phyloP scores from a whole-genome alignment of 2,329 filamentous ascomycete genomes.

The Drechmeria coniospora region DNA sequence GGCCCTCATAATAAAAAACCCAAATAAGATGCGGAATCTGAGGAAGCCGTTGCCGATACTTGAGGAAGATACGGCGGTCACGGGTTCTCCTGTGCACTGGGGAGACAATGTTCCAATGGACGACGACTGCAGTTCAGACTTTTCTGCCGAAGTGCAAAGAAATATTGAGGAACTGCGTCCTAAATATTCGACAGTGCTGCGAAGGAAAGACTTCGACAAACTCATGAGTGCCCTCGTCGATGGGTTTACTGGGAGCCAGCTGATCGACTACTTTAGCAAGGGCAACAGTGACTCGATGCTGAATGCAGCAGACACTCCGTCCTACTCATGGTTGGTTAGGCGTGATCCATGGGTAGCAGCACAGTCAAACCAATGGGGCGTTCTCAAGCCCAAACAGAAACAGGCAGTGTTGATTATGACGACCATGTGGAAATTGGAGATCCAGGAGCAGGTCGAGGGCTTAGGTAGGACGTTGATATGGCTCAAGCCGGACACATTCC shows the following conservation, averaged over 20 bases:
- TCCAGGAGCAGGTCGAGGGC: conserved; percentile 26
- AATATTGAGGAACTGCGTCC: conserved; percentile 36
- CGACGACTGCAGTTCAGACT: conserved; percentile 10
- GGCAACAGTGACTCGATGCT: conserved; percentile 1
- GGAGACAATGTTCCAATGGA: conserved; percentile 14
- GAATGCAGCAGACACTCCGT: conserved; percentile 1
- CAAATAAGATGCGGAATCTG: conserved; percentile 13
- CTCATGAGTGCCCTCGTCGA: conserved; percentile 21
- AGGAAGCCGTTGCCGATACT: conserved; percentile 7
- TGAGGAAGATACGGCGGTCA: conserved; percentile 6
- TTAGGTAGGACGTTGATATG: conserved; percentile 25
- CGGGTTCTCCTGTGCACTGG: conserved; percentile 13
- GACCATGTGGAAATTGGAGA: conserved; percentile 33
- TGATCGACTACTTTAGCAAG: conserved; percentile 24
- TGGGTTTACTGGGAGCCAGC: conserved; percentile 32
- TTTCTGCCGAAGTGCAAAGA: conserved; percentile 19
- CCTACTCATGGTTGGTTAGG: conserved; percentile 26
- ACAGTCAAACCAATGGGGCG: conserved; percentile 4
- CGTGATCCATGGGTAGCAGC: conserved; percentile 27
- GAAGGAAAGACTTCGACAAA: conserved; percentile 23
- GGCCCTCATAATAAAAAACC: conserved; percentile 31
- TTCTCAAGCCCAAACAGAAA: conserved; percentile 21
- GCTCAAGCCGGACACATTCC: conserved; percentile 24
- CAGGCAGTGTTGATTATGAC: conserved; percentile 28
- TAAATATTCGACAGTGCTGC: conserved; percentile 19